Evolutionary conservation across 1,139 yeast species (phyloP).

Genomic region (Meyerozyma smithsonii): DNA sequence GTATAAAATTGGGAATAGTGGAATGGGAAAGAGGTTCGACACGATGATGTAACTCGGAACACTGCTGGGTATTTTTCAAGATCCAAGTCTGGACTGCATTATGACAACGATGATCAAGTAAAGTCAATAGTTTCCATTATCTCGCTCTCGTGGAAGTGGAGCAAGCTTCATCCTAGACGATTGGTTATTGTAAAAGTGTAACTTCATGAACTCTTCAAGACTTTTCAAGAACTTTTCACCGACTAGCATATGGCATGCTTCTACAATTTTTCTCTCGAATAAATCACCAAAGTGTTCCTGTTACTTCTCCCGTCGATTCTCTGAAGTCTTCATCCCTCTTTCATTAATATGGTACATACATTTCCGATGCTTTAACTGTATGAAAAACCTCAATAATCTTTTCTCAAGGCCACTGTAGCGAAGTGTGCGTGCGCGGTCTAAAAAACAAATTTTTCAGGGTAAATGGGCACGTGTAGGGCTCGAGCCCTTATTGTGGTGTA

Average conservation of each 20-base stretch:
- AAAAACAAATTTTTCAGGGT: not conserved
- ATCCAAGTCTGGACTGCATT: not conserved
- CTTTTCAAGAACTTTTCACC: not conserved
- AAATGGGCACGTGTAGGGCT: not conserved
- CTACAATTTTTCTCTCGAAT: not conserved
- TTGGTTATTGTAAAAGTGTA: too few relatives aligned
- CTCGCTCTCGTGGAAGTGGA: too few relatives aligned
- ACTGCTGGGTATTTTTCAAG: not conserved
- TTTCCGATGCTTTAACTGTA: slow-evolving; percentile 1
- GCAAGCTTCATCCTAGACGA: too few relatives aligned
- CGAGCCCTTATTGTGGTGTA: not conserved
- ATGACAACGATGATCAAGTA: too few relatives aligned
- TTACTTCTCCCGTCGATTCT: not conserved
- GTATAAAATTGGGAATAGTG: slow-evolving; percentile 21
- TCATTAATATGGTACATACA: slow-evolving; percentile 1
- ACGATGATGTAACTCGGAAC: not conserved
- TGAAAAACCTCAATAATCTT: slow-evolving; percentile 2
- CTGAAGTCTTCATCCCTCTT: not conserved
- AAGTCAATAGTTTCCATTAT: too few relatives aligned
- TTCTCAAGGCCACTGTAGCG: not conserved
- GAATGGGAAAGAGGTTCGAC: slow-evolving; percentile 9
- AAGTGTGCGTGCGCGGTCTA: not conserved
- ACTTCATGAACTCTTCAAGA: too few relatives aligned
- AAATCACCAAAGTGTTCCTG: not conserved
- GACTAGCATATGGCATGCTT: not conserved